phyloP scores from a whole-genome alignment of 371 early-diverging fungal species.

The Lichtheimia hyalospora region DNA sequence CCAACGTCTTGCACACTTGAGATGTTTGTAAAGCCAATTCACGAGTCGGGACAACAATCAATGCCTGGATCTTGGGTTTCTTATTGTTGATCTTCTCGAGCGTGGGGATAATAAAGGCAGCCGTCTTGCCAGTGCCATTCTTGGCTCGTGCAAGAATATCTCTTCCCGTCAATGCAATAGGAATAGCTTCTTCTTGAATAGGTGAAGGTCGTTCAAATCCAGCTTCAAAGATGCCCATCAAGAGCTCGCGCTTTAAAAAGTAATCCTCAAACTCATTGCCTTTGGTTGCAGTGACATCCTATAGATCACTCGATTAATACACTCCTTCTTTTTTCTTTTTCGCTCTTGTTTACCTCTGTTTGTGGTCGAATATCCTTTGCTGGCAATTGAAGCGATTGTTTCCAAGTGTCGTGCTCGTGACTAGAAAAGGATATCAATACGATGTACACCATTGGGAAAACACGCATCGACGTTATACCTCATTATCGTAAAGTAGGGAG shows the following conservation, averaged over 20 bases:
- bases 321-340: background rate
- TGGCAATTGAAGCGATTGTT: slow-evolving; percentile 72
- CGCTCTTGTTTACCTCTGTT: slow-evolving; percentile 62
- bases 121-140: slow-evolving; percentile 99
- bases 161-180: slow-evolving; percentile 93
- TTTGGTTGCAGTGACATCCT: slow-evolving; percentile 94
- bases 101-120: slow-evolving; percentile 95
- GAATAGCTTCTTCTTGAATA: slow-evolving; percentile 99
- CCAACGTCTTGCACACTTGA: slow-evolving; percentile 92
- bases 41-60: slow-evolving; percentile 95
- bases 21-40: slow-evolving; percentile 97
- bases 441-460: background rate
- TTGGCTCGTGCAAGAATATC: slow-evolving; percentile 97
- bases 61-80: slow-evolving; percentile 79
- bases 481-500: background rate
- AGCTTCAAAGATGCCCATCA: slow-evolving; percentile 98
- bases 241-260: slow-evolving; percentile 91
- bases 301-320: background rate
- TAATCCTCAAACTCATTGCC: slow-evolving; percentile 98
- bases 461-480: background rate
- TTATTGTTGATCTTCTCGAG: slow-evolving; percentile 90
- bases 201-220: slow-evolving; percentile 99
- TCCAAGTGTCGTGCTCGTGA: slow-evolving; percentile 75
- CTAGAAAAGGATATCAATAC: slow-evolving; percentile 20
- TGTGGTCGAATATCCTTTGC: slow-evolving; percentile 85